phyloP scores from a whole-genome alignment of 2,329 filamentous ascomycete genomes.

The Xylariaceae sp. region DNA sequence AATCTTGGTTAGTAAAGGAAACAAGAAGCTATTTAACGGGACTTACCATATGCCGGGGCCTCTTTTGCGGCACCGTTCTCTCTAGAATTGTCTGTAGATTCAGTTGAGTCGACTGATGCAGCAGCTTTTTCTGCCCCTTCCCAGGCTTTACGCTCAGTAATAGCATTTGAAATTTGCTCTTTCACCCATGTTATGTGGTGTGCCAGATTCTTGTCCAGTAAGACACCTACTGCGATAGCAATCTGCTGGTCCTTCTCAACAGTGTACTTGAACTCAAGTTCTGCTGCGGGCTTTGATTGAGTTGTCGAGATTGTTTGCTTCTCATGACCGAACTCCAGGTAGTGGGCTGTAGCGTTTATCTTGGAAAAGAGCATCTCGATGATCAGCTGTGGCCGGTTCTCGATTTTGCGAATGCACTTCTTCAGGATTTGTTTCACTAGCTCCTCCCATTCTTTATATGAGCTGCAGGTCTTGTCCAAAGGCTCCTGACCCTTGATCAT shows the following conservation, averaged over 20 bases:
- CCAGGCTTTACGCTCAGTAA: constrained; percentile 73
- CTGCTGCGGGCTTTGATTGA: constrained; percentile 68
- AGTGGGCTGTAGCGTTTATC: constrained; percentile 75
- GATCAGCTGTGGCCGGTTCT: constrained; percentile 78
- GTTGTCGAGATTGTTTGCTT: constrained; percentile 62
- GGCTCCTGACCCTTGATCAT: constrained; percentile 88
- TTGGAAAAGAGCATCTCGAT: constrained; percentile 96
- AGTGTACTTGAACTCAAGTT: constrained; percentile 75
- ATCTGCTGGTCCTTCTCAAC: constrained; percentile 69
- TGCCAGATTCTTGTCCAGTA: constrained; percentile 75
- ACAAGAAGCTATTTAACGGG: constrained; percentile 11
- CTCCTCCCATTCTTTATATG: constrained; percentile 87
- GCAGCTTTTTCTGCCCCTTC: constrained; percentile 65
- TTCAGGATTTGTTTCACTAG: constrained; percentile 79
- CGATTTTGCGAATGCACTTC: constrained; percentile 76
- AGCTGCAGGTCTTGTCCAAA: constrained; percentile 61
- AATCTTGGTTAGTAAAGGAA: constrained; percentile 27
- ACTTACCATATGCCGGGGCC: constrained; percentile 52
- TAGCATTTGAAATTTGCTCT: constrained; percentile 62
- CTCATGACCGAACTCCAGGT: constrained; percentile 86
- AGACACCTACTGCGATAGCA: constrained; percentile 70
- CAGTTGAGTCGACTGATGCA: constrained; percentile 36
- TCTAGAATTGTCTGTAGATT: constrained; percentile 21
- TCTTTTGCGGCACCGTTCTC: constrained; percentile 33
- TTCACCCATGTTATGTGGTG: constrained; percentile 82